phyloP scores from a whole-genome alignment of 768 basidiomycete genomes.

The Russula earlei region DNA sequence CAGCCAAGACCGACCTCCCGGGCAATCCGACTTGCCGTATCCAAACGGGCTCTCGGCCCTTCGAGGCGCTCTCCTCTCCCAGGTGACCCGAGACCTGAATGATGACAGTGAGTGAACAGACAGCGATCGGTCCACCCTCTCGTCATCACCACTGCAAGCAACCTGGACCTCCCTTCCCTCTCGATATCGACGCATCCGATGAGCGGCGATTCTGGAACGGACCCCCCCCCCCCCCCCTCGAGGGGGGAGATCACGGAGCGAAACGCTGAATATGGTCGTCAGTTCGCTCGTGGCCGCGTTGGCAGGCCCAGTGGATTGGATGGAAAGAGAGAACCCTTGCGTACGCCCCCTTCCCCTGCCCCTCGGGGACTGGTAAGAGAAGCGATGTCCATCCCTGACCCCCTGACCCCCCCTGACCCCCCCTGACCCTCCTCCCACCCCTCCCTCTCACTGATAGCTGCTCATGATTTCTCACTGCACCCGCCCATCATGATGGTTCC shows the following conservation, averaged over 20 bases:
- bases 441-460: too few relatives aligned
- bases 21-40: slow-evolving; percentile 5
- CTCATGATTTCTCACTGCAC: neutral
- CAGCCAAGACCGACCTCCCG: neutral
- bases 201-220: slow-evolving; percentile 7
- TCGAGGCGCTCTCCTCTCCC: neutral
- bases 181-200: slow-evolving; percentile 1
- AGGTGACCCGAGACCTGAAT: too few relatives aligned
- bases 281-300: neutral
- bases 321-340: too few relatives aligned
- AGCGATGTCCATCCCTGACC: too few relatives aligned
- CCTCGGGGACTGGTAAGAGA: too few relatives aligned
- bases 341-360: too few relatives aligned
- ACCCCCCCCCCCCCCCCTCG: neutral
- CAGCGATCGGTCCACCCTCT: neutral
- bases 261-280: neutral
- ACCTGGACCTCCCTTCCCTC: neutral
- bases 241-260: neutral
- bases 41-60: neutral
- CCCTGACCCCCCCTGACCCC: too few relatives aligned
- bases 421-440: neutral
- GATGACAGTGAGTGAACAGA: too few relatives aligned
- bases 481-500: neutral
- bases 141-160: neutral
- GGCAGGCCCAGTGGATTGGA: too few relatives aligned